A percentile compares a stretch with the other conserved stretches of the same genome.
Evolutionary conservation across 768 basidiomycete genomes (phyloP).

Genomic region (Postia placenta): DNA sequence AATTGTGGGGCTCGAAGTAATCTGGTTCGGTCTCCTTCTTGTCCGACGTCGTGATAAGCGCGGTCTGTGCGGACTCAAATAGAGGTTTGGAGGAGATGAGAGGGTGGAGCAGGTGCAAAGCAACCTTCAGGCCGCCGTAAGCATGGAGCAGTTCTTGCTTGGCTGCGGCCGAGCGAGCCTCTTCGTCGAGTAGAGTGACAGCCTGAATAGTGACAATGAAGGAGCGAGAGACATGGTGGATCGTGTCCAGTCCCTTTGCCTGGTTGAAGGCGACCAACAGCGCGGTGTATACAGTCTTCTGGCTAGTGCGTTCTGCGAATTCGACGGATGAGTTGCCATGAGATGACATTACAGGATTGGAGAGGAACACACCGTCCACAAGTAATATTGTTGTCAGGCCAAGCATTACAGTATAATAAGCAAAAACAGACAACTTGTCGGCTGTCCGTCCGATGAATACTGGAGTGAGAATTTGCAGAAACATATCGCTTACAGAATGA

Average conservation of each 20-base stretch:
- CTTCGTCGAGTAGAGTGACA: conserved; percentile 41
- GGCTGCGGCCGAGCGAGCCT: conserved; percentile 50
- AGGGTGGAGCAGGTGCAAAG: conserved; percentile 68
- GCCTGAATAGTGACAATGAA: conserved; percentile 55
- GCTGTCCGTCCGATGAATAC: conserved; percentile 18
- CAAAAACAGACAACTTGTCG: conserved; percentile 37
- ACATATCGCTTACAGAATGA: conserved; percentile 40
- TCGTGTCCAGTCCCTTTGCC: conserved; percentile 60
- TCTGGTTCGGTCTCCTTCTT: conserved; percentile 71
- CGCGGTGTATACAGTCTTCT: conserved; percentile 75
- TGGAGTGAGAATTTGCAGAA: background rate
- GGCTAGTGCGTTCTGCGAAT: conserved; percentile 70
- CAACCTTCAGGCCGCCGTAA: conserved; percentile 76
- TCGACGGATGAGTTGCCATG: too few relatives aligned
- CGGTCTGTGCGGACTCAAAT: conserved; percentile 82
- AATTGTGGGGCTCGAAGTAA: conserved; percentile 82
- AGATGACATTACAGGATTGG: too few relatives aligned
- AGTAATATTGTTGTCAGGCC: conserved; percentile 45
- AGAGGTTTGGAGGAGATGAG: conserved; percentile 76
- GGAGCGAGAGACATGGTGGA: conserved; percentile 50
- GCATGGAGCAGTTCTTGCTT: conserved; percentile 70
- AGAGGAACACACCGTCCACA: conserved; percentile 46
- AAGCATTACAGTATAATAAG: conserved; percentile 51
- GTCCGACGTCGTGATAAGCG: conserved; percentile 63
- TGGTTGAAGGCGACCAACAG: conserved; percentile 71